A percentile compares a stretch with the other conserved stretches of the same genome.
Evolutionary conservation across 1,284 basidiomycete species (phyloP).

Genomic region (Sanghuangporus sanghuang): DNA sequence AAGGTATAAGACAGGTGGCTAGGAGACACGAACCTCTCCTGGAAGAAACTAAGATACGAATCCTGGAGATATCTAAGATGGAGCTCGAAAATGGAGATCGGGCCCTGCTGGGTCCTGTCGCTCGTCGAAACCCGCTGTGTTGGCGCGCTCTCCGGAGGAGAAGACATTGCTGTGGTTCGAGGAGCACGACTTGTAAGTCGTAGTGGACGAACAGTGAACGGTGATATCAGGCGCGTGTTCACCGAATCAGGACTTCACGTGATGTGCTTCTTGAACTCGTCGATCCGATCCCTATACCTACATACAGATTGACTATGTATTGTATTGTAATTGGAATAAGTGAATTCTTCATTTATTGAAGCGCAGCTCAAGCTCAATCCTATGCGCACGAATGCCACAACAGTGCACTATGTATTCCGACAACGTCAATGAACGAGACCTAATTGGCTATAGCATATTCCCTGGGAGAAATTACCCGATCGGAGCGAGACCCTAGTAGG

Average conservation of each 20-base stretch:
- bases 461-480: too few species aligned
- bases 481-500: too few species aligned
- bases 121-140: slow-evolving; percentile 15
- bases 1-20: slow-evolving; percentile 3
- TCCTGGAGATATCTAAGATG: slow-evolving; percentile 67
- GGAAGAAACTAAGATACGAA: slow-evolving; percentile 78
- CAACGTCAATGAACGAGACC: too few species aligned
- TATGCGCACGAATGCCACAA: too few species aligned
- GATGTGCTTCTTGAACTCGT: background rate
- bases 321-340: background rate
- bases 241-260: background rate
- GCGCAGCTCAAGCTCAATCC: too few species aligned
- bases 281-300: too few species aligned
- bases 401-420: too few species aligned
- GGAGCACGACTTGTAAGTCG: background rate
- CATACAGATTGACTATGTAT: background rate
- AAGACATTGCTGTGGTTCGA: slow-evolving; percentile 6
- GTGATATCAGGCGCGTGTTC: background rate
- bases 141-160: slow-evolving; percentile 9
- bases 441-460: too few species aligned
- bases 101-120: slow-evolving; percentile 37
- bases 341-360: too few species aligned
- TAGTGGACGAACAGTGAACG: background rate
- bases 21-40: slow-evolving; percentile 61
- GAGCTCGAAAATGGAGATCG: slow-evolving; percentile 64